Evolutionary conservation across 768 basidiomycete genomes (phyloP).

Genomic region (Calocera cornea): DNA sequence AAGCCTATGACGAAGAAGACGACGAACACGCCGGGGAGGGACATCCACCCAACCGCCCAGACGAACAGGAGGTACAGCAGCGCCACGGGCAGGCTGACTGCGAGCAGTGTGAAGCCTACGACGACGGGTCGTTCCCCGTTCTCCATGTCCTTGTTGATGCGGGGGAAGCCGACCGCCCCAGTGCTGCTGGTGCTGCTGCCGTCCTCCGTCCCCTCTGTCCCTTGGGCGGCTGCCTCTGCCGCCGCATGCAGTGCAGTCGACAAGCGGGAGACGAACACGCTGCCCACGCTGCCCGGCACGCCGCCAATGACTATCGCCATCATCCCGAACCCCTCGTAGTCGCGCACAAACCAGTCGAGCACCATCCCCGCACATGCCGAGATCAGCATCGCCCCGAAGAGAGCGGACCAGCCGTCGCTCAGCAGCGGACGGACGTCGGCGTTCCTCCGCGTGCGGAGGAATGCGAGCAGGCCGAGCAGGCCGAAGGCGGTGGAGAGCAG

Average conservation of each 20-base stretch:
- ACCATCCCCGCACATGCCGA: constrained; percentile 82
- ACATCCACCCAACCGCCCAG: constrained; percentile 60
- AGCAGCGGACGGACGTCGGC: constrained; percentile 56
- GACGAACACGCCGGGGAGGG: constrained; percentile 55
- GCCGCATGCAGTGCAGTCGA: constrained; percentile 76
- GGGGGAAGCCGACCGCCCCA: background rate
- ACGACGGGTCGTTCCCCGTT: constrained; percentile 30
- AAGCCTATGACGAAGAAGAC: constrained; percentile 55
- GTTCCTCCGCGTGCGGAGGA: constrained; percentile 50
- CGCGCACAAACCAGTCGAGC: constrained; percentile 74
- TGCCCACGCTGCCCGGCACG: constrained; percentile 77
- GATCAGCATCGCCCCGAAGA: constrained; percentile 82
- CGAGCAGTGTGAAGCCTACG: constrained; percentile 53
- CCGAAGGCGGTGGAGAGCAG: constrained; percentile 27
- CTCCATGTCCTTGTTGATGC: background rate
- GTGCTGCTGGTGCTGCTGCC: constrained; percentile 6
- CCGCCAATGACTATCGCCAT: constrained; percentile 82
- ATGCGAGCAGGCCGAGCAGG: constrained; percentile 36
- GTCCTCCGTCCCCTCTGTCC: constrained; percentile 6
- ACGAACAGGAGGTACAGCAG: constrained; percentile 58
- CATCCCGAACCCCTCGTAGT: constrained; percentile 77
- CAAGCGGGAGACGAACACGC: constrained; percentile 79
- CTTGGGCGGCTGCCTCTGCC: constrained; percentile 18
- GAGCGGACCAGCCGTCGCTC: constrained; percentile 74
- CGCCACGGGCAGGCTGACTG: constrained; percentile 70